Base-by-base conservation (phyloP, 495 filamentous ascomycete species). In the Penicillium herquei region DNA sequence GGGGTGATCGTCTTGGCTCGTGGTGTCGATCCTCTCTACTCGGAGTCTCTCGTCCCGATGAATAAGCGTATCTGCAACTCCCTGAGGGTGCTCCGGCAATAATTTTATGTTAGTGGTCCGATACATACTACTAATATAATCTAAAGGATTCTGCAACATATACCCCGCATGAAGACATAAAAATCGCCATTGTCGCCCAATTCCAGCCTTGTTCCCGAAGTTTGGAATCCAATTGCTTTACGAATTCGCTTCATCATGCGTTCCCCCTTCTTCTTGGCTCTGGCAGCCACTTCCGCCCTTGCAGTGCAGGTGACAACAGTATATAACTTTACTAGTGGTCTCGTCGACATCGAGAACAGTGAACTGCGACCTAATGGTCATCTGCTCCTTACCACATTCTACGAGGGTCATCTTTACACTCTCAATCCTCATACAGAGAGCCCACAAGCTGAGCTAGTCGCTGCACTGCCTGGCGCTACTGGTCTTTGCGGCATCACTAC, bases 351-450 rank as follows among this genome's bases (percentile, higher is more conserved):
- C 52, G 76, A 80, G 41, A 79, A 79, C 62, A 66, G 78, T 41
- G 70, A 68, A 35, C 65, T 78, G 40, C 76, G 76, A 11, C 59
- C 73, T 3, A 78, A 81, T 58, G 73, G 77, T 48, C 54, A 75
- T 18, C 62, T 81, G 1, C 67, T 81, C 26, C 49, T 77, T 31
- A 80, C 75, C 11, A 60, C 68, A 9, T 65, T 70, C 21, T 51
- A 57, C 32, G 33, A 59, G 54, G 71, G 64, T 5, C 67, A 55
- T 9, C 54, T 70, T 51, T 73, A 56, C 45, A 68, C 62, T 6
- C 40, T 70, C 12, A 42, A 61, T 41, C 70, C 70, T 7, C 52
- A 49, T 26, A 11, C 55, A n/a, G 7, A 63, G 1, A 48, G 17
- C 39, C 70, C 62, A 1, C 34, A 71, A 13, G 54, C 70, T 9